Percentiles rank a stretch among this genome's conserved stretches.
Conservation (phyloP, 2,329 filamentous ascomycete species). For the Lecanoromycetidae sp. region DNA sequence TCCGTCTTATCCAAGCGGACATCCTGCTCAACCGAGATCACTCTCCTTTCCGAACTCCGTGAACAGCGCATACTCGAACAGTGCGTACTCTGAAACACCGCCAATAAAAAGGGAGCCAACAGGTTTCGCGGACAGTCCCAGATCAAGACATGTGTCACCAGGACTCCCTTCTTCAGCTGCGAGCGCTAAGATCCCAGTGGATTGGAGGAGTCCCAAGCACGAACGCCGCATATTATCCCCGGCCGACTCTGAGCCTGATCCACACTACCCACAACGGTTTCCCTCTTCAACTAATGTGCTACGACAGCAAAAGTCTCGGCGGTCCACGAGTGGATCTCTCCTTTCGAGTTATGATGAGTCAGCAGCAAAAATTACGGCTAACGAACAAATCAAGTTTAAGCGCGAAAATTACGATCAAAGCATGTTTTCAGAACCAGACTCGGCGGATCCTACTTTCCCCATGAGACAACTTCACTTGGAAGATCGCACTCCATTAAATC, state of each 20-base stretch:
- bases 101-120: conserved; percentile 15
- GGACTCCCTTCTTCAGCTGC: conserved; percentile 7
- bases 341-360: conserved; percentile 33
- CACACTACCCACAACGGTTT: conserved; percentile 11
- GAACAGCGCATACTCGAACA: conserved; percentile 13
- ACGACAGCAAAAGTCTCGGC: conserved; percentile 22
- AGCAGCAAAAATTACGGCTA: conserved; percentile 20
- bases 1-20: conserved; percentile 22
- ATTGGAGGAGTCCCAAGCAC: conserved; percentile 22
- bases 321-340: conserved; percentile 35
- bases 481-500: conserved; percentile 29
- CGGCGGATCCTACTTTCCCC: conserved; percentile 30
- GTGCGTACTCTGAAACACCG: conserved; percentile 19
- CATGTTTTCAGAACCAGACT: conserved; percentile 34
- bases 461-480: conserved; percentile 43
- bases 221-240: conserved; percentile 21
- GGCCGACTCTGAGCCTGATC: conserved; percentile 9
- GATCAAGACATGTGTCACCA: conserved; percentile 16
- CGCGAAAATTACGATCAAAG: conserved; percentile 52
- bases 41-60: conserved; percentile 26
- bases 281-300: conserved; percentile 13
- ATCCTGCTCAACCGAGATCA: conserved; percentile 24
- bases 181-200: conserved; percentile 12
- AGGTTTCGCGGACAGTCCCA: conserved; percentile 13
- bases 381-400: conserved; percentile 42